A percentile compares a stretch with the other conserved stretches of the same genome.
Conservation (phyloP, 257 asterid species). For the Plectranthus barbatus region DNA sequence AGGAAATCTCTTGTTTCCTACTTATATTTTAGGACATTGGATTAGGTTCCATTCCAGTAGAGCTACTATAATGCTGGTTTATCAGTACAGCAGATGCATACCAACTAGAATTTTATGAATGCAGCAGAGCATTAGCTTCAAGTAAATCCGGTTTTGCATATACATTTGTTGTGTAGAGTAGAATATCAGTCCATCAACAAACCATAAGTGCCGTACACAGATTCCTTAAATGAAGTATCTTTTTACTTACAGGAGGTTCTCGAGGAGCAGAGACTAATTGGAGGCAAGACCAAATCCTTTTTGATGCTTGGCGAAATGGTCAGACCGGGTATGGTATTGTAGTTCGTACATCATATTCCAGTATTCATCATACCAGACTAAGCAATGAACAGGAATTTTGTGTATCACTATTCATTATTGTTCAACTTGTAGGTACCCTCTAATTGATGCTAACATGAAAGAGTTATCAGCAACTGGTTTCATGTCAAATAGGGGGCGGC, state of each 20-base stretch:
- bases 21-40: not conserved
- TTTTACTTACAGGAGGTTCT: constrained; percentile 61
- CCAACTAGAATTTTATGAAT: not conserved
- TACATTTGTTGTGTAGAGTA: not conserved
- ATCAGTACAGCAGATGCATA: not conserved
- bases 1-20: not conserved
- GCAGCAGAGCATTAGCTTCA: not conserved
- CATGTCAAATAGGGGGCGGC: constrained; percentile 99
- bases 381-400: not conserved
- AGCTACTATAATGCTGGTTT: not conserved
- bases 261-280: constrained; percentile 50
- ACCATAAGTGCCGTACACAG: not conserved
- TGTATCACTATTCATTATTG: not conserved
- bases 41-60: not conserved
- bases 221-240: not conserved
- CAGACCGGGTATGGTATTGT: constrained; percentile 56
- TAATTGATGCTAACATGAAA: constrained; percentile 89
- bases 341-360: not conserved
- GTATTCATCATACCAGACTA: not conserved
- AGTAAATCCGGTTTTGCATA: not conserved
- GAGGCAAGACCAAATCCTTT: constrained; percentile 66
- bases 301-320: constrained; percentile 79
- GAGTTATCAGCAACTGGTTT: constrained; percentile 76
- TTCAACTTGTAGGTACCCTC: constrained; percentile 58
- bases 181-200: not conserved